Evolutionary conservation across 768 basidiomycete species (phyloP).

Genomic region (Collybia mongolica): DNA sequence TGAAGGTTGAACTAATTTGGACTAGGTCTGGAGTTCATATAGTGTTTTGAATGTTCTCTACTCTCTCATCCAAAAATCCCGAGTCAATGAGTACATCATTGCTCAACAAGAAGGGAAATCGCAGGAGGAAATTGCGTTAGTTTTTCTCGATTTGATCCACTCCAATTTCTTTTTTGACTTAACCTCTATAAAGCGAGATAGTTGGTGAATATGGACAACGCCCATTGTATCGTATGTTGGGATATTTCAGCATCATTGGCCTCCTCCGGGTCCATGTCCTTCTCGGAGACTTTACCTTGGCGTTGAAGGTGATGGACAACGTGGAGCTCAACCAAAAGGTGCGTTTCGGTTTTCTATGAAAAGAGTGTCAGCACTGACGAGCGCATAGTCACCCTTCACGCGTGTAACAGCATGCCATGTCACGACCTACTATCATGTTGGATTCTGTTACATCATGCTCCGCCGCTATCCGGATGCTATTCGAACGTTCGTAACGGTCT

Average conservation of each 20-base stretch:
- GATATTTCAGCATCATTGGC: slow-evolving; percentile 96
- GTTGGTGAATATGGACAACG: slow-evolving; percentile 90
- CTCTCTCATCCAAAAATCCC: slow-evolving; percentile 96
- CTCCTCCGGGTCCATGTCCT: slow-evolving; percentile 94
- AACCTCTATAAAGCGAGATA: slow-evolving; percentile 54
- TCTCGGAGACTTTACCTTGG: slow-evolving; percentile 93
- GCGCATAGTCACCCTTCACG: slow-evolving; percentile 75
- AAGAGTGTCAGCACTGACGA: slow-evolving; percentile 9
- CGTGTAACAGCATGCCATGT: slow-evolving; percentile 97
- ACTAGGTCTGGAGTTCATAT: slow-evolving; percentile 94
- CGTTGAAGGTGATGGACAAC: slow-evolving; percentile 91
- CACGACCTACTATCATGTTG: slow-evolving; percentile 92
- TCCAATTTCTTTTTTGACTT: not conserved
- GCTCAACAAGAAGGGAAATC: slow-evolving; percentile 81
- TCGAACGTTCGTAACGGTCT: slow-evolving; percentile 86
- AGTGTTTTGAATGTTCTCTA: slow-evolving; percentile 98
- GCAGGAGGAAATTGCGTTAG: slow-evolving; percentile 81
- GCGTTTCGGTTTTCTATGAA: not conserved
- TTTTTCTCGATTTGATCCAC: slow-evolving; percentile 12
- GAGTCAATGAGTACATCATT: slow-evolving; percentile 88
- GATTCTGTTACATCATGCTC: slow-evolving; percentile 95
- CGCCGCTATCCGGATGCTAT: slow-evolving; percentile 94
- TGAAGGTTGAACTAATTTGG: not conserved
- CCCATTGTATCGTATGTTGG: slow-evolving; percentile 91
- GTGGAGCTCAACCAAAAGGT: slow-evolving; percentile 92